Base-by-base conservation (phyloP, 257 asterid genomes). In the Nicotiana tomentosiformis region DNA sequence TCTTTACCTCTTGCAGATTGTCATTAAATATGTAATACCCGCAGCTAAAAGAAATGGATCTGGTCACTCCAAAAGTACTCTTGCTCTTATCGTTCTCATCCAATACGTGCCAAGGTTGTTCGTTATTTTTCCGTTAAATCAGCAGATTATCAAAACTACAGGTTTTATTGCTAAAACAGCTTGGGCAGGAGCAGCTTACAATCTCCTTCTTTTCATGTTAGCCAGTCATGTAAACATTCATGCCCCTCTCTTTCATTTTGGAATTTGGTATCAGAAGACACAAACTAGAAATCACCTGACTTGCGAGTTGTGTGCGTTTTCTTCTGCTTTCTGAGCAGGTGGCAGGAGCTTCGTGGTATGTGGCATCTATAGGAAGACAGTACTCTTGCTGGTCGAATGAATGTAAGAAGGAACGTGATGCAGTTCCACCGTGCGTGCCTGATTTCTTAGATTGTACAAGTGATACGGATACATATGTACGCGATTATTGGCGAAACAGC, bases 131-230 rank as follows among this genome's bases (percentile, higher is more conserved):
- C 99, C 98, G 3, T 80, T 94, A 68, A 96, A 94, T 84, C 88
- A 85, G 70, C 87, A 90, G 86, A 96, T 96, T 35, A 94, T 93
- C 30, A 96, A 94, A 77, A 91, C 97, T 0, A 96, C 98, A 0
- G 99, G 98, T 11, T 92, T 94, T 77, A 93, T 96, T 39, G 98
- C 99, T 57, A 92, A 92, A 91, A 94, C 98, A 51, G 97, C 98
- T 62, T 96, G 99, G 99, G 98, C 97, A 0, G 99, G 97, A 81
- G 98, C 98, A 39, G 99, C 97, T 0, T 96, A 96, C 86, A 96
- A 96, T 88, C 89, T 96, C 81, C 96, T 96, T 80, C 98, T 96
- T 10, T 96, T 77, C 92, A 88, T 94, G 90, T 87, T 96, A 18
- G 98, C 98, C 29, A 96, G 99, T 81, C 99, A 96, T 70, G 99